phyloP scores from a whole-genome alignment of 176 grass and related monocot genomes.

The Carex scoparia region DNA sequence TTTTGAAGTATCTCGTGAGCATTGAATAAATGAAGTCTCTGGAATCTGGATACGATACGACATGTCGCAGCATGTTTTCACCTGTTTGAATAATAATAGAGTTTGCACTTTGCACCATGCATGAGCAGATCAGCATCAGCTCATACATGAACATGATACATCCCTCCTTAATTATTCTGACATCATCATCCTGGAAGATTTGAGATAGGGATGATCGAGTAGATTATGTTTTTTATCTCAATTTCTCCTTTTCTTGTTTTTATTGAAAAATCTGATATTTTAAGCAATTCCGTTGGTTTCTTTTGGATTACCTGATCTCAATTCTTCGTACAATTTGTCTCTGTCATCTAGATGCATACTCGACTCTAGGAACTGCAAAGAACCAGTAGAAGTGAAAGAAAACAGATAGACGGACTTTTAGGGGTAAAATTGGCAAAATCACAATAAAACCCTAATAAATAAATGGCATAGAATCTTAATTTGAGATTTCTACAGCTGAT shows the following conservation, averaged over 20 bases:
- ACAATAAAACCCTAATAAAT: too few relatives aligned
- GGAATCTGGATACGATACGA: not conserved
- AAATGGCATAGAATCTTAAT: too few relatives aligned
- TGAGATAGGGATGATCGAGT: not conserved
- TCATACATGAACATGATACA: too few relatives aligned
- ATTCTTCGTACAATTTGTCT: too few relatives aligned
- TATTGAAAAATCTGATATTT: not conserved
- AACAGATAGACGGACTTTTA: too few relatives aligned
- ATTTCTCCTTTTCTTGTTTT: not conserved
- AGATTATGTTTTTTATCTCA: not conserved
- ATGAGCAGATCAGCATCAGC: not conserved
- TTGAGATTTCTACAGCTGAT: too few relatives aligned
- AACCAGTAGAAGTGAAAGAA: too few relatives aligned
- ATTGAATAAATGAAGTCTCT: not conserved
- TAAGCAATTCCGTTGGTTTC: too few relatives aligned
- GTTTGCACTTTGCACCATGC: constrained; percentile 1
- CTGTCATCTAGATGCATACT: too few relatives aligned
- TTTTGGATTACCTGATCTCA: too few relatives aligned
- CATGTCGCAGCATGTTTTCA: constrained; percentile 21
- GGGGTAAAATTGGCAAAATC: too few relatives aligned
- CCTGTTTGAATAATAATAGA: not conserved
- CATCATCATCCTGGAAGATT: not conserved
- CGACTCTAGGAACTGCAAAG: too few relatives aligned
- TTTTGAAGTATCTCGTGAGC: not conserved
- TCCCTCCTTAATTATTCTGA: not conserved